These are phyloP conservation scores for Drosera capensis DNA, from an alignment of 148 eudicot genomes.

Conservation along the genomic window DNA sequence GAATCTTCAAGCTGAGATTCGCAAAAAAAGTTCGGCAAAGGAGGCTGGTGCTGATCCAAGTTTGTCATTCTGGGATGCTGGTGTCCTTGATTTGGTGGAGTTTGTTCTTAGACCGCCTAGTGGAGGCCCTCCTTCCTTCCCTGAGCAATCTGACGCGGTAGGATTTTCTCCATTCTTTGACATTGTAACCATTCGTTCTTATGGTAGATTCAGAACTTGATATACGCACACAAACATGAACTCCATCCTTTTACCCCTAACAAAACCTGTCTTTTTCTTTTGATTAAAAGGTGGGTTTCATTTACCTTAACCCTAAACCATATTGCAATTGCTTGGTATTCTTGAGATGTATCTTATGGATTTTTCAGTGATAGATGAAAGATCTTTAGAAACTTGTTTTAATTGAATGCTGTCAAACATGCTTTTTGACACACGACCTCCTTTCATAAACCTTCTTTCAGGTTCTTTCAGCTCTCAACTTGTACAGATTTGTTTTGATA, in stretches of 20 bases:
- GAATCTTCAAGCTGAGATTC: constrained; percentile 39
- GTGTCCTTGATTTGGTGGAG: constrained; percentile 59
- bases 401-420: neutral
- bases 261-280: too few species aligned
- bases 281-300: too few species aligned
- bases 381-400: too few species aligned
- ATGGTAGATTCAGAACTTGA: neutral
- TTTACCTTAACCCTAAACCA: too few species aligned
- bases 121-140: constrained; percentile 89
- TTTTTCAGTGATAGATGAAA: too few species aligned
- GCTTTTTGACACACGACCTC: neutral
- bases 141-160: constrained; percentile 81
- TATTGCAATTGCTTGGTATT: too few species aligned
- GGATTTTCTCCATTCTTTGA: constrained; percentile 4
- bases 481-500: constrained; percentile 65
- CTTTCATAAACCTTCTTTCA: too few species aligned
- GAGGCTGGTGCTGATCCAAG: constrained; percentile 12
- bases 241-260: too few species aligned
- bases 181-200: neutral
- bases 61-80: constrained; percentile 38
- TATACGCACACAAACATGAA: too few species aligned
- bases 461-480: constrained; percentile 85
- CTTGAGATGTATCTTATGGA: too few species aligned
- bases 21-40: constrained; percentile 18
- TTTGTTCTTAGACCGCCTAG: constrained; percentile 54